These are phyloP conservation scores for Trichosanthes cucumerina DNA, from an alignment of 306 rosid genomes.

Conservation along the genomic window DNA sequence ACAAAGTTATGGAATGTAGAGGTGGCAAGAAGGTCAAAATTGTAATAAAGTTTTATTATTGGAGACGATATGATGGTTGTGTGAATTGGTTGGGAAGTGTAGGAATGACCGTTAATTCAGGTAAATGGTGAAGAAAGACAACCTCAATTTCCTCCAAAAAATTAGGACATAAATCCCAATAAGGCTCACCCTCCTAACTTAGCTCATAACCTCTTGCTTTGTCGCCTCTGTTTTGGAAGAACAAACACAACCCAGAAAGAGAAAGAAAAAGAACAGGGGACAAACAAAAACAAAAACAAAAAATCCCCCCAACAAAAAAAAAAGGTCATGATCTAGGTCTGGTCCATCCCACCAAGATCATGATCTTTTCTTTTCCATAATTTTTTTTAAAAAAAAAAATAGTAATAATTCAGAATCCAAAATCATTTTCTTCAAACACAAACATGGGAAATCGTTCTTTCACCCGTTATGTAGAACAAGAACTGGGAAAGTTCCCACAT, in stretches of 20 bases:
- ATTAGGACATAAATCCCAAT: not conserved
- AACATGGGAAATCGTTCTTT: not conserved
- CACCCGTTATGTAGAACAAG: slow-evolving; percentile 1
- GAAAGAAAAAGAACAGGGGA: not conserved
- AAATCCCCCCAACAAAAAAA: not conserved
- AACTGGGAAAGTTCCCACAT: slow-evolving; percentile 34
- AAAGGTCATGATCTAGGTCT: slow-evolving; percentile 13
- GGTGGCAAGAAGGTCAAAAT: not conserved
- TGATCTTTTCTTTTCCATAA: slow-evolving; percentile 9
- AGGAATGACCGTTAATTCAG: slow-evolving; percentile 7
- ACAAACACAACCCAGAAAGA: not conserved
- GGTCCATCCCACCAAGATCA: slow-evolving; percentile 14
- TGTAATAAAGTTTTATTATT: not conserved
- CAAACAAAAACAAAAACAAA: not conserved
- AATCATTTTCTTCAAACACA: not conserved
- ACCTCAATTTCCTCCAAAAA: not conserved
- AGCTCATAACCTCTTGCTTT: not conserved
- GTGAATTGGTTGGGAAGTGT: not conserved
- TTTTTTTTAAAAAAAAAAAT: too few species aligned
- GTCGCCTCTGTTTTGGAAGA: not conserved
- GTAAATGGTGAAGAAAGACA: slow-evolving; percentile 3
- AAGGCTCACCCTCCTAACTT: not conserved
- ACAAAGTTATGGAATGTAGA: not conserved
- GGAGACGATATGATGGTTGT: not conserved
- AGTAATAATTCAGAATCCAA: too few species aligned